Base-by-base conservation (phyloP, 495 filamentous ascomycete genomes). In the Pseudevernia furfuracea region DNA sequence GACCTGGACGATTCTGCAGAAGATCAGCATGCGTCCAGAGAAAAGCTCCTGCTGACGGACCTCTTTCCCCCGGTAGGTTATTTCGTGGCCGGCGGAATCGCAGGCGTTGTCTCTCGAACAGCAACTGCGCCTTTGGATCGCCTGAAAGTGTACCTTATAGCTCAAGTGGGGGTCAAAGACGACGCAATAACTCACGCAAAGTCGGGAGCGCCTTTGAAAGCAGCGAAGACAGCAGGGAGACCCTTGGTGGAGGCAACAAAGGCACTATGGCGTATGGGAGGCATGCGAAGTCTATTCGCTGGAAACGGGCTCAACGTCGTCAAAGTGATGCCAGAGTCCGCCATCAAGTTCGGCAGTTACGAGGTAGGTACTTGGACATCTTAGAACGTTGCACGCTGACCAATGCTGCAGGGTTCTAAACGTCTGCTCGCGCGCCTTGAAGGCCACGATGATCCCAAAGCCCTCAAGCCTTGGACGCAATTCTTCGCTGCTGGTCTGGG, bases 321-420 rank as follows among this genome's bases (percentile, higher is more conserved):
- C 68, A 98, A 98, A 75, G 91, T 98, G 58, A 93, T 97, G 87
- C 94, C 94, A 10, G 94, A 98, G 74, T 96, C 93, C 9, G 94
- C 94, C 41, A 96, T 98, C 69, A 94, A 88, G 66, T 98, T 98
- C 75, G 94, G 94, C 59, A 93, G 91, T 10, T 98, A 97, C 70
- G 94, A 90, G 79, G 86, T 87, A 73, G 5, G 17, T 23, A 64
- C 74, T 68, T 65, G 49, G 46, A 14, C 48, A 43, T 61, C 19
- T 58, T 66, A 21, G 30, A 23, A 58, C 52, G 15, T 56, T 60
- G 23, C 12, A 23, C 44, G 32, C 41, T 46, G 32, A 60, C 71
- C 57, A 77, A 58, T 7, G 25, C 34, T 60, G 38, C 58, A 97
- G 84, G 91, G 89, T 39, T 86, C 92, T 14, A 98, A 97, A 80